Percentiles rank a stretch among this genome's conserved stretches.
phyloP scores from a whole-genome alignment of 139 green algal genomes.

The Coelastrella sp. region DNA sequence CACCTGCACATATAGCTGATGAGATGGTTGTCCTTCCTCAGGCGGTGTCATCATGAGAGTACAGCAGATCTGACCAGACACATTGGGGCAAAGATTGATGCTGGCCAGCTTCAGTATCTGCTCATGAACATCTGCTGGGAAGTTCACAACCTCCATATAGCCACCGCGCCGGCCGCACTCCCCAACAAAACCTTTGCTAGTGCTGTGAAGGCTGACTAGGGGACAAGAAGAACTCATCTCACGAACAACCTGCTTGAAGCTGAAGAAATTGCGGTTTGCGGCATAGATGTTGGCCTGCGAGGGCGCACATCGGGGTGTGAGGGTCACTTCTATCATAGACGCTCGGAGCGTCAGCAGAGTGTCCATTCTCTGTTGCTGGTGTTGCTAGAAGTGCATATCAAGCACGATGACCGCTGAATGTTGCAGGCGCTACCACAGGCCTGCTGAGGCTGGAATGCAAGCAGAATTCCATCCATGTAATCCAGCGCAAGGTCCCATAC shows the following conservation, averaged over 20 bases:
- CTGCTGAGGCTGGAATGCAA: too few relatives aligned
- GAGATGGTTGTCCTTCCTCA: conserved; percentile 83
- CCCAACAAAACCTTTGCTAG: conserved; percentile 90
- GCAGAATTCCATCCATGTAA: too few relatives aligned
- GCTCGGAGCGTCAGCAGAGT: too few relatives aligned
- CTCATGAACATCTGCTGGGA: conserved; percentile 53
- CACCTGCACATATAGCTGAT: conserved; percentile 74
- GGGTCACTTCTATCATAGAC: too few relatives aligned
- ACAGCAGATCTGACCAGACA: conserved; percentile 89
- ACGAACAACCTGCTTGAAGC: conserved; percentile 83
- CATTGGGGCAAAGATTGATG: conserved; percentile 95
- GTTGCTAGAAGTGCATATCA: too few relatives aligned
- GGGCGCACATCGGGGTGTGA: too few relatives aligned
- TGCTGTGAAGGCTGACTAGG: conserved; percentile 90
- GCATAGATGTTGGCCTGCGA: conserved; percentile 93
- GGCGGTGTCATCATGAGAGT: conserved; percentile 93
- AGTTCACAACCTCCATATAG: conserved; percentile 92
- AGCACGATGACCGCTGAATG: too few relatives aligned
- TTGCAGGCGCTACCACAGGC: too few relatives aligned
- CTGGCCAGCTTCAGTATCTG: conserved; percentile 92
- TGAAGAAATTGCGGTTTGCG: conserved; percentile 79
- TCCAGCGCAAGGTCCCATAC: too few relatives aligned
- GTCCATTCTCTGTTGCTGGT: too few relatives aligned
- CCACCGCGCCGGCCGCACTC: conserved; percentile 92
- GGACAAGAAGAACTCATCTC: conserved; percentile 61